These are phyloP conservation scores for Cucurbita ficifolia DNA, from an alignment of 306 rosid species.

Conservation along the genomic window DNA sequence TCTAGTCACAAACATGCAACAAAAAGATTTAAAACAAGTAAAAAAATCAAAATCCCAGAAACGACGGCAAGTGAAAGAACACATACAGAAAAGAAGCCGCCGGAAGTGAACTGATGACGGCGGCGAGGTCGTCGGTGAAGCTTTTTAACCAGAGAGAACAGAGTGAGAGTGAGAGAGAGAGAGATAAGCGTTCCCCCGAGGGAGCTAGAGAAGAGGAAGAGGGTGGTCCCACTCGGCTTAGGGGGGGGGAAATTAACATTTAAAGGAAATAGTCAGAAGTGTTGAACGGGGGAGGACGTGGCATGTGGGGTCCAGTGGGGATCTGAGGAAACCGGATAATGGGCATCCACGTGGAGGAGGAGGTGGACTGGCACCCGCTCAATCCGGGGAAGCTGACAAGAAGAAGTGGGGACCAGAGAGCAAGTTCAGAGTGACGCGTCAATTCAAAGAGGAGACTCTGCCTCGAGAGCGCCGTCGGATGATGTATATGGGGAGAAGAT, in stretches of 20 bases:
- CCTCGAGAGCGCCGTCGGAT: constrained; percentile 6
- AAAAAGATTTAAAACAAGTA: background rate
- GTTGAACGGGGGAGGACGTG: background rate
- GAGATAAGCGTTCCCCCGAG: background rate
- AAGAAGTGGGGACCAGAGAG: constrained; percentile 8
- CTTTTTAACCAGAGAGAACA: background rate
- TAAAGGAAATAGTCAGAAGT: background rate
- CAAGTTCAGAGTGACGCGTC: constrained; percentile 12
- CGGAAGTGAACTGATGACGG: background rate
- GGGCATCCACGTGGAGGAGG: background rate
- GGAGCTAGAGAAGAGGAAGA: background rate
- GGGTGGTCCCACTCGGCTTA: background rate
- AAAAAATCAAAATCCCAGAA: background rate
- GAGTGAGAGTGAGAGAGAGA: background rate
- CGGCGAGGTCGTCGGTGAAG: background rate
- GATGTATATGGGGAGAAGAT: background rate
- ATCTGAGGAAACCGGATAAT: background rate
- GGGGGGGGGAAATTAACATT: background rate
- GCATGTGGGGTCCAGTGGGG: background rate
- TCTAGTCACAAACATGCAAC: constrained; percentile 17
- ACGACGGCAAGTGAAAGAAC: background rate
- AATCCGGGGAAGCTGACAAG: constrained; percentile 19
- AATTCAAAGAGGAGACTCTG: background rate
- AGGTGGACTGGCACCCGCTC: constrained; percentile 16
- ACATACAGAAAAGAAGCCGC: background rate